phyloP scores from a whole-genome alignment of 2,329 filamentous ascomycete species.

The Talaromyces sp. region DNA sequence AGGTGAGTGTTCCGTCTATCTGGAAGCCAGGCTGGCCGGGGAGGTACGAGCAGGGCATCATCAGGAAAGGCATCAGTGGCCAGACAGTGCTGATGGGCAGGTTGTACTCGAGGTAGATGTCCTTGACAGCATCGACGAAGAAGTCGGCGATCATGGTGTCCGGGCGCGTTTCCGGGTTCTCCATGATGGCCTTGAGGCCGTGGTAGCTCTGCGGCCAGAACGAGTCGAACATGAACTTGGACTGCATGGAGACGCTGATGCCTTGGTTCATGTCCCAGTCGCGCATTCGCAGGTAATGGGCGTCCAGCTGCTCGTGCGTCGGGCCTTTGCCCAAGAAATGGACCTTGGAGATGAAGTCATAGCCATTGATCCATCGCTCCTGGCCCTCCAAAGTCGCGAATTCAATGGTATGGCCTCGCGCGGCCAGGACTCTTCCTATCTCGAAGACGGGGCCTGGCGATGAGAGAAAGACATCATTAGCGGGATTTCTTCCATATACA shows the following conservation, averaged over 20 bases:
- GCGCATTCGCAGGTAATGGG: conserved; percentile 32
- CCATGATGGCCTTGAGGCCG: conserved; percentile 18
- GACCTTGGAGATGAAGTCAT: conserved; percentile 25
- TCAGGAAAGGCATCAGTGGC: conserved; percentile 38
- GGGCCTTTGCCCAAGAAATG: conserved; percentile 27
- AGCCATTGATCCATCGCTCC: conserved; percentile 25
- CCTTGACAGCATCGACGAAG: conserved; percentile 38
- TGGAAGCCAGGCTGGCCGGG: conserved; percentile 40
- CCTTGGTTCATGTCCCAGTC: conserved; percentile 27
- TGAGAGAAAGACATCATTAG: not conserved
- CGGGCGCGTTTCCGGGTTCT: conserved; percentile 20
- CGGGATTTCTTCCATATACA: not conserved
- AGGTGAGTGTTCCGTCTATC: conserved; percentile 30
- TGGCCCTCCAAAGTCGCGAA: conserved; percentile 36
- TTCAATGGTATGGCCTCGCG: conserved; percentile 30
- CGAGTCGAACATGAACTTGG: conserved; percentile 34
- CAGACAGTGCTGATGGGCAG: conserved; percentile 36
- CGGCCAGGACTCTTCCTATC: conserved; percentile 27
- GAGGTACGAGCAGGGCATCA: conserved; percentile 35
- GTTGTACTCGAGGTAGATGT: conserved; percentile 33
- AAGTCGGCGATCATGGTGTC: conserved; percentile 41
- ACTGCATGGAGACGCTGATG: conserved; percentile 25
- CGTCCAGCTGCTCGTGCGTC: conserved; percentile 22
- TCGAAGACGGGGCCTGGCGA: conserved; percentile 29
- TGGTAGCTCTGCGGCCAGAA: conserved; percentile 30